Evolutionary conservation across 106 monocot genomes (phyloP).

Genomic region (Agapanthus africanus): DNA sequence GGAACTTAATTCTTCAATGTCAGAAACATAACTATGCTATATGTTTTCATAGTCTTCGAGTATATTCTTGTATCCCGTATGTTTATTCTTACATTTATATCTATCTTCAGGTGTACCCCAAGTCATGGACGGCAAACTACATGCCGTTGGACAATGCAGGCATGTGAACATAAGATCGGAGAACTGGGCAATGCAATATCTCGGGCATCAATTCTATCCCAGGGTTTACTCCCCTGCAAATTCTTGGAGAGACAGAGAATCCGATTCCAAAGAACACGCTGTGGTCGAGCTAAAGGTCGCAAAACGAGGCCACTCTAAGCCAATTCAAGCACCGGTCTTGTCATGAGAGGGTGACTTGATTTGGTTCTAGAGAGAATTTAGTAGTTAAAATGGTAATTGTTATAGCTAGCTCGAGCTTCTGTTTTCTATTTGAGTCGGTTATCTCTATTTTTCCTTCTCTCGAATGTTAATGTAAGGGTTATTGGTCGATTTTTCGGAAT

Average conservation of each 20-base stretch:
- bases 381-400: neutral
- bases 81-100: no score
- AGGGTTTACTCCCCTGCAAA: slow-evolving; percentile 28
- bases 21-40: no score
- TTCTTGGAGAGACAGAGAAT: slow-evolving; percentile 32
- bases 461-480: neutral
- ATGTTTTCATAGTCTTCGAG: no score
- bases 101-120: slow-evolving; percentile 29
- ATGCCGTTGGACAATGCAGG: slow-evolving; percentile 48
- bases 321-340: neutral
- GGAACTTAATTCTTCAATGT: neutral
- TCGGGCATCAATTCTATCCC: slow-evolving; percentile 45
- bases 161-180: slow-evolving; percentile 48
- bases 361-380: neutral
- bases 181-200: slow-evolving; percentile 39
- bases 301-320: slow-evolving; percentile 27
- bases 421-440: neutral
- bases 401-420: neutral
- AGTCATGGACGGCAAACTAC: slow-evolving; percentile 37
- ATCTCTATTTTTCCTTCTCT: neutral
- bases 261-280: slow-evolving; percentile 40
- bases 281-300: slow-evolving; percentile 34
- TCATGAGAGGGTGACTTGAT: slow-evolving; percentile 22
- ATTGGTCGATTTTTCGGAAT: neutral
- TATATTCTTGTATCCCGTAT: no score